Evolutionary conservation across 805 yeast species (phyloP), one percentile per base, ranked within the genome.

Genomic region (Metschnikowia kunwiensis): DNA sequence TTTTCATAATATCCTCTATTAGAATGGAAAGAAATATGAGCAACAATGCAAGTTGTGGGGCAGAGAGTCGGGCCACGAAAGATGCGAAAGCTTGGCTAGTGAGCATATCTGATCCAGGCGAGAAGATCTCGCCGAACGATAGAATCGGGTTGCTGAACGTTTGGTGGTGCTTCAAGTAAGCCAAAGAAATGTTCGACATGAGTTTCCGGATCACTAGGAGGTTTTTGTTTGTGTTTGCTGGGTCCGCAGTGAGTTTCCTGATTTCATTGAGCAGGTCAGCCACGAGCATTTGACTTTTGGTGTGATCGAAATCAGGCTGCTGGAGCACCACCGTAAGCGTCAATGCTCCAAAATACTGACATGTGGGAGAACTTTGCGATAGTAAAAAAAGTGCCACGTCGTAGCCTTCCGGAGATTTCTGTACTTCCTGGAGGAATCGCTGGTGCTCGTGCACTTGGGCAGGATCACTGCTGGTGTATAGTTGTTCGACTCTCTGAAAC

Each of bases 271-370:
- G 40, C 24, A 42, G 24, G 10, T 44, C 46, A 11, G 33, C 17
- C 2, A 36, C 35, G 11, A 43, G 19, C 9, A 31, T 37, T 11
- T 24, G 34, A 21, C 44, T 33, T 17, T 42, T 39, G 10, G 25
- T 33, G 7, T 31, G 48, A 11, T 50, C 46, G 4, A 50, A 39
- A 11, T 40, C 44, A 5, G 49, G 42, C 13, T 46, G 53, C 40
- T 75, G 77, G 28, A 82, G 57, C 44, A 72, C 65, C 4, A 86
- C 93, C 0, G 86, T 74, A 40, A 77, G 78, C 0, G 95, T 86
- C 39, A 84, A 68, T 0, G 94, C 95, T 0, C 95, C 96, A 51
- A 86, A 81, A 55, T 82, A 86, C 51, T 78, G 77, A 43, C 80
- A 75, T 39, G 74, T 74, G 28, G 62, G 47, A 1, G 75, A 68